Evolutionary conservation across 306 rosid species (phyloP).

Genomic region (Cotoneaster glaucophyllus): DNA sequence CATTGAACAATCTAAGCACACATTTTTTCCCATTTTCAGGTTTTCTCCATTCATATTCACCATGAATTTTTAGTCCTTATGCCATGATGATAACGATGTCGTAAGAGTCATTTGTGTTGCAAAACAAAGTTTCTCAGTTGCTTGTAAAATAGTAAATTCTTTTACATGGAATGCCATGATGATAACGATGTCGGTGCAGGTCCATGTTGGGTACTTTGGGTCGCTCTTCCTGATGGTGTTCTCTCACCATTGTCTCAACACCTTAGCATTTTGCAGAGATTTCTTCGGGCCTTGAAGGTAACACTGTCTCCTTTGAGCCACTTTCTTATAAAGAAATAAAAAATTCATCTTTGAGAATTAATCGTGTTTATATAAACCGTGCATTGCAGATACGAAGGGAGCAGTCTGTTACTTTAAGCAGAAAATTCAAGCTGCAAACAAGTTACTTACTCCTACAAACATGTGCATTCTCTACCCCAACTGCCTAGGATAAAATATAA

Average conservation of each 20-base stretch:
- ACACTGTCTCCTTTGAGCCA: background rate
- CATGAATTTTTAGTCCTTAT: too few species aligned
- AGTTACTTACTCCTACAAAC: too few species aligned
- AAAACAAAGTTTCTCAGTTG: background rate
- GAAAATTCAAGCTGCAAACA: background rate
- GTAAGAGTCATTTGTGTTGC: background rate
- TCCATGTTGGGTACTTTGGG: background rate
- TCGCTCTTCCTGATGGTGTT: too few species aligned
- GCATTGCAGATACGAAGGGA: background rate
- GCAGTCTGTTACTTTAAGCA: background rate
- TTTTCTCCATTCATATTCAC: too few species aligned
- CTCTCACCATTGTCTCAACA: background rate
- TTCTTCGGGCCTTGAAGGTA: background rate
- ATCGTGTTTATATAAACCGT: background rate
- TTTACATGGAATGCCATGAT: background rate
- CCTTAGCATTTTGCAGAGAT: background rate
- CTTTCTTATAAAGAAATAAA: background rate
- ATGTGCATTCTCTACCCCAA: too few species aligned
- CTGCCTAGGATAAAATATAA: background rate
- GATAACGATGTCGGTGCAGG: background rate
- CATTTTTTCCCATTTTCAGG: too few species aligned
- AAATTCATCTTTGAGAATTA: background rate
- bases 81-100: too few species aligned
- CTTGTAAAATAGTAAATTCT: background rate
- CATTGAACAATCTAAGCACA: too few species aligned